Evolutionary conservation across 1,284 basidiomycete species (phyloP).

Genomic region (Agaricales sp.): DNA sequence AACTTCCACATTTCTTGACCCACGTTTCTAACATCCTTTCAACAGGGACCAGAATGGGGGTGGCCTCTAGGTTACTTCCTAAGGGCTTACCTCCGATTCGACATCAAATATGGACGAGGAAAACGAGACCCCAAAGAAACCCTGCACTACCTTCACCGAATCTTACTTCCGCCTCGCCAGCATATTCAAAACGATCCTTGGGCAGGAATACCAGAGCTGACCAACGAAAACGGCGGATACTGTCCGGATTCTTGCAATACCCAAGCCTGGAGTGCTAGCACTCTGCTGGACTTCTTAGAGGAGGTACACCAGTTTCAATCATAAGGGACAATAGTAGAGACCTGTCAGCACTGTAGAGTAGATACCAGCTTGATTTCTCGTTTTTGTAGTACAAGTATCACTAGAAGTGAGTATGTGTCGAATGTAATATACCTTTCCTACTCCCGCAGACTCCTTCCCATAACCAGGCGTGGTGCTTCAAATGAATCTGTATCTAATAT

Average conservation of each 20-base stretch:
- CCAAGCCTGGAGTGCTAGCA: constrained; percentile 90
- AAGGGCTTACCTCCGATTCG: constrained; percentile 85
- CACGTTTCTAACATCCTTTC: constrained; percentile 8
- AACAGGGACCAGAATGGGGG: constrained; percentile 81
- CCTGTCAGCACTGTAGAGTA: too few species aligned
- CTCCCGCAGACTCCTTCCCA: too few species aligned
- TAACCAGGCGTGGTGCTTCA: too few species aligned
- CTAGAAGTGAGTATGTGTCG: too few species aligned
- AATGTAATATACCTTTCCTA: too few species aligned
- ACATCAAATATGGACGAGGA: constrained; percentile 49
- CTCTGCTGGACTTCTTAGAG: constrained; percentile 78
- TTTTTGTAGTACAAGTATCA: too few species aligned
- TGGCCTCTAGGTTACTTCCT: constrained; percentile 95
- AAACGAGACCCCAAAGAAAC: constrained; percentile 64
- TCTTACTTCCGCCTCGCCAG: constrained; percentile 57
- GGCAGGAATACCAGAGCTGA: constrained; percentile 88
- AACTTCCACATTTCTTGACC: constrained; percentile 6
- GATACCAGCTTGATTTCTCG: too few species aligned
- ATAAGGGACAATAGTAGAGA: too few species aligned
- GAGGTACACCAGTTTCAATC: constrained; percentile 46
- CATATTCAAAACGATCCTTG: constrained; percentile 77
- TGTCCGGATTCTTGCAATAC: constrained; percentile 85
- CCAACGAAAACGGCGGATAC: constrained; percentile 72
- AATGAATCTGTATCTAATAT: too few species aligned
- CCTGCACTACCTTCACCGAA: constrained; percentile 68